phyloP scores from a whole-genome alignment of 192 early-diverging fungal genomes.

The Coemansia sp. region DNA sequence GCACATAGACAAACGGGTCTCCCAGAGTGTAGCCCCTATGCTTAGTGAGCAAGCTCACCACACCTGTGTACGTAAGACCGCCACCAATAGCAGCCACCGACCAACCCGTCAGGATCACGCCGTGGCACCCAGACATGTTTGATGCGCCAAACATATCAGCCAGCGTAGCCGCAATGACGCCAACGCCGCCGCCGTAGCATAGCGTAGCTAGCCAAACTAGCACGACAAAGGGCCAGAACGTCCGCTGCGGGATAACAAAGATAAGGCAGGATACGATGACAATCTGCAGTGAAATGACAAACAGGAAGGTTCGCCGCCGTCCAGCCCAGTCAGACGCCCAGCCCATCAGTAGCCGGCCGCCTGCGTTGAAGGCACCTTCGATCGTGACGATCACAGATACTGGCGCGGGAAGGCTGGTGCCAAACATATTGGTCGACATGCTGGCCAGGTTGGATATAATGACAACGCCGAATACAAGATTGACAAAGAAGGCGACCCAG shows the following conservation, averaged over 20 bases:
- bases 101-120: constrained; percentile 78
- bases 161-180: constrained; percentile 74
- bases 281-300: constrained; percentile 64
- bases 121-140: constrained; percentile 75
- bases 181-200: constrained; percentile 79
- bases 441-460: constrained; percentile 66
- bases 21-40: constrained; percentile 50
- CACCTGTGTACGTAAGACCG: constrained; percentile 67
- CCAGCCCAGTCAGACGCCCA: constrained; percentile 62
- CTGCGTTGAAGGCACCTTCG: constrained; percentile 64
- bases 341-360: constrained; percentile 62
- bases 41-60: constrained; percentile 58
- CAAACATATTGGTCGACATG: constrained; percentile 64
- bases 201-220: constrained; percentile 66
- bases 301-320: constrained; percentile 70
- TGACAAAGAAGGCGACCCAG: constrained; percentile 67
- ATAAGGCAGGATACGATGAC: constrained; percentile 64
- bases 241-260: constrained; percentile 56
- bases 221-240: constrained; percentile 64
- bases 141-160: constrained; percentile 82
- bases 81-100: constrained; percentile 74
- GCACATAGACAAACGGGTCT: constrained; percentile 59
- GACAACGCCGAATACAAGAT: constrained; percentile 65
- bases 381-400: constrained; percentile 61
- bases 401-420: constrained; percentile 28